phyloP scores from a whole-genome alignment of 371 early-diverging fungal genomes.

The Saksenaea vasiformis region DNA sequence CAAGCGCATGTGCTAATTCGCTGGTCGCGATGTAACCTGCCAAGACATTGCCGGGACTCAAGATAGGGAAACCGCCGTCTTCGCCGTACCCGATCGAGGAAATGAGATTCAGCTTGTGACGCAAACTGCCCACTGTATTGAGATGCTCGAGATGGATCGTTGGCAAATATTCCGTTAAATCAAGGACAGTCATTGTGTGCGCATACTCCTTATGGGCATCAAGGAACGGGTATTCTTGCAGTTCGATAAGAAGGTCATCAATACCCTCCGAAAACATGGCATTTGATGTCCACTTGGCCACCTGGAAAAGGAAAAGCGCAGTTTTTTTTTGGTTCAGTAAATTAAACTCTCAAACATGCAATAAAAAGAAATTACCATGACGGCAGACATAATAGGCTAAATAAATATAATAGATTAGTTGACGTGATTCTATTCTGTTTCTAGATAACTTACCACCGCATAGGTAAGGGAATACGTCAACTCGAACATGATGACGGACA shows the following conservation, averaged over 20 bases:
- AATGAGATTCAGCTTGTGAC: constrained; percentile 54
- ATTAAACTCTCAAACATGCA: background rate
- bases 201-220: constrained; percentile 79
- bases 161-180: constrained; percentile 46
- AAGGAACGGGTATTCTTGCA: constrained; percentile 84
- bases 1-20: constrained; percentile 81
- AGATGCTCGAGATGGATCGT: constrained; percentile 63
- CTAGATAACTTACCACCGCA: constrained; percentile 37
- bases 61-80: constrained; percentile 86
- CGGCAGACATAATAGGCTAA: constrained; percentile 90
- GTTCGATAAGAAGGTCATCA: constrained; percentile 81
- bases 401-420: background rate
- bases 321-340: background rate
- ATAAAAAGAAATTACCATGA: constrained; percentile 60
- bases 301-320: constrained; percentile 12
- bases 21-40: constrained; percentile 85
- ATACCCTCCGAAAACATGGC: constrained; percentile 77
- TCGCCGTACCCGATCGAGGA: constrained; percentile 64
- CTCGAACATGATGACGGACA: constrained; percentile 97
- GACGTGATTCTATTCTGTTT: background rate
- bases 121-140: constrained; percentile 62
- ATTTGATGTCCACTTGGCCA: constrained; percentile 86
- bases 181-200: constrained; percentile 57
- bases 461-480: constrained; percentile 89
- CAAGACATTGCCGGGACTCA: constrained; percentile 65